phyloP scores from a whole-genome alignment of 306 rosid genomes.

The Quillaja saponaria region DNA sequence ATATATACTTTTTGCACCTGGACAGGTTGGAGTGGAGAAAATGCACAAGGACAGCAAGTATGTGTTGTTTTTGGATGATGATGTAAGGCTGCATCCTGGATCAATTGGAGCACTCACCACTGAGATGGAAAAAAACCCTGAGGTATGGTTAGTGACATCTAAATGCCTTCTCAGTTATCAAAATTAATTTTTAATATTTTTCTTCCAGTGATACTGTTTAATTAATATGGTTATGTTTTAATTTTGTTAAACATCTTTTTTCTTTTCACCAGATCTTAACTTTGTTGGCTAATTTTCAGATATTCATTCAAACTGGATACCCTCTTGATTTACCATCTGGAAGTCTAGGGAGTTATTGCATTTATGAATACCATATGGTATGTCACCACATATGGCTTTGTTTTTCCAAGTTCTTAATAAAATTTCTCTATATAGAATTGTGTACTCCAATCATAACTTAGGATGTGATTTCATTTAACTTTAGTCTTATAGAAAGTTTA shows the following conservation, averaged over 20 bases:
- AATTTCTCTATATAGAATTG: constrained; percentile 12
- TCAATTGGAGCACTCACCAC: constrained; percentile 77
- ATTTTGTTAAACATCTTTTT: not conserved
- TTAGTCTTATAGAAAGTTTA: not conserved
- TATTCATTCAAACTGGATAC: constrained; percentile 99
- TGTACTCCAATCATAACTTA: constrained; percentile 4
- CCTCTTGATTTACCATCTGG: constrained; percentile 99
- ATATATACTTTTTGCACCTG: constrained; percentile 25
- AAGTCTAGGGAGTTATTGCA: constrained; percentile 97
- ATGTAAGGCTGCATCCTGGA: constrained; percentile 96
- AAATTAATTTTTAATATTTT: no score
- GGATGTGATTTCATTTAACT: not conserved
- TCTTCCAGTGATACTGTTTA: no score
- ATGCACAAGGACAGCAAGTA: constrained; percentile 87
- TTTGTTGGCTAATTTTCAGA: constrained; percentile 54
- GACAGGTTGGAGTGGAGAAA: constrained; percentile 87
- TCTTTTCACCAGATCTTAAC: constrained; percentile 27
- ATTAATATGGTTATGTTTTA: no score
- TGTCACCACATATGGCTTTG: constrained; percentile 16
- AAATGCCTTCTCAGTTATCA: not conserved
- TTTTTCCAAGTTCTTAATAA: constrained; percentile 11
- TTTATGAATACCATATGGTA: constrained; percentile 99
- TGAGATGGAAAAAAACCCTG: constrained; percentile 94
- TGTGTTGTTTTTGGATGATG: constrained; percentile 91
- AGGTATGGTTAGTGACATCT: constrained; percentile 44